Evolutionary conservation across 371 early-diverging fungal genomes (phyloP).

Genomic region (Massospora cicadina): DNA sequence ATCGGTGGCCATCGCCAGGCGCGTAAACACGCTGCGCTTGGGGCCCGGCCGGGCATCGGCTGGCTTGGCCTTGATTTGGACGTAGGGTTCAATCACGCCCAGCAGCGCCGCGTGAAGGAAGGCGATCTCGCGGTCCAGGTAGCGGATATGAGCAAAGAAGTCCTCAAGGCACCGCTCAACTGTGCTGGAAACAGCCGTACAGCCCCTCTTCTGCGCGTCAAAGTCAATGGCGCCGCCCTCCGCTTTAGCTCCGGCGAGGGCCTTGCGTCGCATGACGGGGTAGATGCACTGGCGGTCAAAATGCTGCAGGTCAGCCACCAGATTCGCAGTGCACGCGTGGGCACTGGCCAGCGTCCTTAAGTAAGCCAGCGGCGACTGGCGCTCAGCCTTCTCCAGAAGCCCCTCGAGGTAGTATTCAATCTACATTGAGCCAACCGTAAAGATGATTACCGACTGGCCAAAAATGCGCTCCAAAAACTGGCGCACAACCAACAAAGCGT

Average conservation of each 20-base stretch:
- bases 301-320: slow-evolving; percentile 51
- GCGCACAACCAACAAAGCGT: slow-evolving; percentile 75
- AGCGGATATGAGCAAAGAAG: slow-evolving; percentile 78
- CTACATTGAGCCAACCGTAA: slow-evolving; percentile 18
- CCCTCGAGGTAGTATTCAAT: slow-evolving; percentile 74
- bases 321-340: slow-evolving; percentile 51
- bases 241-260: background rate
- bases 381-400: slow-evolving; percentile 45
- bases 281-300: slow-evolving; percentile 16
- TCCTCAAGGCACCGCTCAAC: slow-evolving; percentile 83
- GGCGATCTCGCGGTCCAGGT: slow-evolving; percentile 54
- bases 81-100: slow-evolving; percentile 19
- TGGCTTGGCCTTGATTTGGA: slow-evolving; percentile 1
- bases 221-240: slow-evolving; percentile 14
- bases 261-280: slow-evolving; percentile 13
- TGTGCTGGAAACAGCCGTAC: slow-evolving; percentile 30
- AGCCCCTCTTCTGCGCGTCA: slow-evolving; percentile 24
- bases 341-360: slow-evolving; percentile 55
- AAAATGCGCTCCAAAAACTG: slow-evolving; percentile 84
- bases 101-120: slow-evolving; percentile 42
- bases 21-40: slow-evolving; percentile 5
- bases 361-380: slow-evolving; percentile 51
- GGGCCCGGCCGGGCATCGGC: background rate
- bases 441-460: slow-evolving; percentile 66
- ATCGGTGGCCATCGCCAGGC: slow-evolving; percentile 5